Evolutionary conservation across 805 yeast species (phyloP), one percentile per base, ranked within the genome.

Genomic region (Komagataella populi): DNA sequence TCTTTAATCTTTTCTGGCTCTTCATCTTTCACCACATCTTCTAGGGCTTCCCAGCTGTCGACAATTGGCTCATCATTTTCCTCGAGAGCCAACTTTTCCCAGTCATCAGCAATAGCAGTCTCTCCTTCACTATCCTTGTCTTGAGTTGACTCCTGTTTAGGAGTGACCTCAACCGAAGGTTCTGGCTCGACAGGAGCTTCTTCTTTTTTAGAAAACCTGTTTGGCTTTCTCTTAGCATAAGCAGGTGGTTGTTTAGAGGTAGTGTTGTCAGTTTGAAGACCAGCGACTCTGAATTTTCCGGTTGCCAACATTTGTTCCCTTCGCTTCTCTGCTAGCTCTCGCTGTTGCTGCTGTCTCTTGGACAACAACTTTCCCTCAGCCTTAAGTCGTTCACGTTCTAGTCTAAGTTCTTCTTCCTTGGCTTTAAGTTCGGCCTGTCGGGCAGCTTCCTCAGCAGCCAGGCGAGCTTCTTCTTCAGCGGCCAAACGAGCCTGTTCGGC

Each of bases 311-410:
- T 73, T 61, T 83, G 89, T 57, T 86, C 86, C 67, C 95, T 85
- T 71, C 98, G 88, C 65, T 86, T 85, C 63, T 91, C 97, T 61
- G 83, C 78, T 45, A 82, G 68, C 51, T 82, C 87, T 71, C 87
- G 86, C 65, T 89, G 96, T 68, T 89, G 96, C 70, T 86, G 88
- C 74, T 93, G 99, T 65, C 90, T 91, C 73, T 87, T 93, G 54
- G 96, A 86, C 63, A 93, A 71, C 51, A 83, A 81, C 65, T 93
- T 93, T 63, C 99, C 99, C 70, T 91, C 97, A 43, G 96, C 93
- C 70, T 87, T 87, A 66, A 93, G 80, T 70, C 87, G 91, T 61
- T 93, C 99, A 58, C 79, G 84, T 74, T 85, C 89, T 54, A 77
- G 76, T 69, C 77, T 84, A 62, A 91, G 97, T 65, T 80, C 86